These are phyloP conservation scores for Wallacemonas sp. DNA, from an alignment of 208 protist genomes.

Conservation along the genomic window DNA sequence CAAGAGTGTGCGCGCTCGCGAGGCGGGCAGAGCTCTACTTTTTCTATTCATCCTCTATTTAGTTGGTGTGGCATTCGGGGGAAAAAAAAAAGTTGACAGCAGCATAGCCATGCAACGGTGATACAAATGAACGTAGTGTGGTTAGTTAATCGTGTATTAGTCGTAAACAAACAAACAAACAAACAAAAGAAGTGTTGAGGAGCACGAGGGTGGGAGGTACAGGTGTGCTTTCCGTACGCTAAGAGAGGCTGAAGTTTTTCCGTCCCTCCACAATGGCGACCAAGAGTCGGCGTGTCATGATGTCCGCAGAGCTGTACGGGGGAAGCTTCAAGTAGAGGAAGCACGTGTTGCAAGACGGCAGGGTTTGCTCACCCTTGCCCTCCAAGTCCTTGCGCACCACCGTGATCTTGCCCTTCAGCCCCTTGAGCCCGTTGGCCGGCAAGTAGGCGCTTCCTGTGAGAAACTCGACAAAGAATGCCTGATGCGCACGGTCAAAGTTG, in stretches of 20 bases:
- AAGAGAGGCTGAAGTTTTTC: conserved; percentile 89
- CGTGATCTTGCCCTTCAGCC: conserved; percentile 75
- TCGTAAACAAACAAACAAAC: conserved; percentile 14
- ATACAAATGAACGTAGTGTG: too few relatives aligned
- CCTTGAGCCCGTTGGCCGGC: conserved; percentile 75
- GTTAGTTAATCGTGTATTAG: conserved; percentile 20
- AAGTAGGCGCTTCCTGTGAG: conserved; percentile 84
- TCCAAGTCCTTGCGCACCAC: conserved; percentile 88
- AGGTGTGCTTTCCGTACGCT: too few relatives aligned
- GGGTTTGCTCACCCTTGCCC: conserved; percentile 52
- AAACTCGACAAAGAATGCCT: conserved; percentile 89
- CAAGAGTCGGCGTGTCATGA: conserved; percentile 73
- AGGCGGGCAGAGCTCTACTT: too few relatives aligned
- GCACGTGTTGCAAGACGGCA: conserved; percentile 92
- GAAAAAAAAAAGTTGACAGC: too few relatives aligned
- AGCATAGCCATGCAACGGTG: too few relatives aligned
- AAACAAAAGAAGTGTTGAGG: background rate
- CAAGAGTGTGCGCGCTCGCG: too few relatives aligned
- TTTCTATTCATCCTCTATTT: too few relatives aligned
- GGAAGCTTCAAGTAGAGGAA: conserved; percentile 93
- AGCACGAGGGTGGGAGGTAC: too few relatives aligned
- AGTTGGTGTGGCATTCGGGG: too few relatives aligned
- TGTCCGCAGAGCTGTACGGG: conserved; percentile 68
- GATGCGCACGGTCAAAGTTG: conserved; percentile 64
- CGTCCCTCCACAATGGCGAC: conserved; percentile 83